These are phyloP conservation scores for Apiospora kogelbergensis DNA, from an alignment of 2,329 filamentous ascomycete species.

Conservation along the genomic window DNA sequence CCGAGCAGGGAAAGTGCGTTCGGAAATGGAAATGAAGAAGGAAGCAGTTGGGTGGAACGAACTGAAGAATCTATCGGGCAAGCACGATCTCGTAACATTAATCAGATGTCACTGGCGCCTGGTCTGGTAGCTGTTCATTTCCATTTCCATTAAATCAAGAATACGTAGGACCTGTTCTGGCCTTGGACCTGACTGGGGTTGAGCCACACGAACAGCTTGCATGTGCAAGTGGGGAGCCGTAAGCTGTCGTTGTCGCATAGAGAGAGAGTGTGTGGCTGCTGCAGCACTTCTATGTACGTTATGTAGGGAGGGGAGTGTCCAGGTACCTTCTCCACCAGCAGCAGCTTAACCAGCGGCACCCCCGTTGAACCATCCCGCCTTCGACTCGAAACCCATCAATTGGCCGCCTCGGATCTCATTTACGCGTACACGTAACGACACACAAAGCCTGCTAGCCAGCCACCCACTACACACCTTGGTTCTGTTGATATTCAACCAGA, in stretches of 20 bases:
- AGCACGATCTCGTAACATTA: slow-evolving; percentile 2
- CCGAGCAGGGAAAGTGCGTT: background rate
- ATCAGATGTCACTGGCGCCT: background rate
- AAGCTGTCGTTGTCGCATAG: too few relatives aligned
- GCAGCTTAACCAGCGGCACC: background rate
- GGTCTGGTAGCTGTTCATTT: background rate
- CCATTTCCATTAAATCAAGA: background rate
- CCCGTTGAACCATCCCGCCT: background rate
- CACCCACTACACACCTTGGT: background rate
- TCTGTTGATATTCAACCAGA: background rate
- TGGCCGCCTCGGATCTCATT: background rate
- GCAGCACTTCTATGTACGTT: too few relatives aligned
- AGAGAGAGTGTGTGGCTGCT: too few relatives aligned
- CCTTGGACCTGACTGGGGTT: background rate
- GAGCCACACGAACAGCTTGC: background rate
- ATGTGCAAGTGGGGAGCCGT: too few relatives aligned
- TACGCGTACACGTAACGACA: background rate
- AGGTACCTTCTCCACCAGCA: too few relatives aligned
- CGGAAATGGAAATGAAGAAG: background rate
- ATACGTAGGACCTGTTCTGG: background rate
- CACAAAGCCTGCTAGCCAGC: background rate
- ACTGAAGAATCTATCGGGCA: background rate
- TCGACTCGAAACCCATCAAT: background rate
- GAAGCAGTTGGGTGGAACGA: background rate
- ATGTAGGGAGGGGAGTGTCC: too few relatives aligned